These are phyloP conservation scores for Neurospora sp. DNA, from an alignment of 495 filamentous ascomycete genomes.

Conservation along the genomic window DNA sequence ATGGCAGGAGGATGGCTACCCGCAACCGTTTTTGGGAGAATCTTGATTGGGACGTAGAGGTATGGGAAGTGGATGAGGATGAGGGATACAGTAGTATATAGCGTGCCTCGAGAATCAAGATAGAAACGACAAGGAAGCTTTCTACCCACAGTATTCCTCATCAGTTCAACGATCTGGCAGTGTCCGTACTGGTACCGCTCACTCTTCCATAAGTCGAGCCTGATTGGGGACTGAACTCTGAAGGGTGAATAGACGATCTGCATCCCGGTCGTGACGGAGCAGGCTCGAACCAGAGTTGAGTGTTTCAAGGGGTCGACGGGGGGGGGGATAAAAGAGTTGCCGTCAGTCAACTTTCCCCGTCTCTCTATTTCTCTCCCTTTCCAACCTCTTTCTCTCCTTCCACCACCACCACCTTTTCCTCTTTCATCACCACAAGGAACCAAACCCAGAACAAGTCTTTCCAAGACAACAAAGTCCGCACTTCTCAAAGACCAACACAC, in stretches of 20 bases:
- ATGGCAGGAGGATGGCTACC: too few species aligned
- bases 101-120: not conserved
- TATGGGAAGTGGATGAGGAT: not conserved
- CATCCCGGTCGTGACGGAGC: not conserved
- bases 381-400: not conserved
- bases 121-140: not conserved
- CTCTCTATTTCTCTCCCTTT: not conserved
- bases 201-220: not conserved
- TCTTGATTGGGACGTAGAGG: not conserved
- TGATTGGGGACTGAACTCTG: not conserved
- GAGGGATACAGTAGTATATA: not conserved
- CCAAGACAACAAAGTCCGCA: not conserved
- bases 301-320: not conserved
- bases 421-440: not conserved
- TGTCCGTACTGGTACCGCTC: not conserved
- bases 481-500: not conserved
- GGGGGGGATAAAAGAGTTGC: not conserved
- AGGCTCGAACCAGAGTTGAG: not conserved
- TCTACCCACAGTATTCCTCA: not conserved
- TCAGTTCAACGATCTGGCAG: not conserved
- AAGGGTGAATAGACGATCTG: not conserved
- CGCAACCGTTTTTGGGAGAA: too few species aligned
- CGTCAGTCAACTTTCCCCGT: not conserved
- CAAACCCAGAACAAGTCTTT: fast-evolving
- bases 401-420: not conserved